These are phyloP conservation scores for Alopecurus myosuroides DNA, from an alignment of 176 grass and related monocot species.

Conservation along the genomic window DNA sequence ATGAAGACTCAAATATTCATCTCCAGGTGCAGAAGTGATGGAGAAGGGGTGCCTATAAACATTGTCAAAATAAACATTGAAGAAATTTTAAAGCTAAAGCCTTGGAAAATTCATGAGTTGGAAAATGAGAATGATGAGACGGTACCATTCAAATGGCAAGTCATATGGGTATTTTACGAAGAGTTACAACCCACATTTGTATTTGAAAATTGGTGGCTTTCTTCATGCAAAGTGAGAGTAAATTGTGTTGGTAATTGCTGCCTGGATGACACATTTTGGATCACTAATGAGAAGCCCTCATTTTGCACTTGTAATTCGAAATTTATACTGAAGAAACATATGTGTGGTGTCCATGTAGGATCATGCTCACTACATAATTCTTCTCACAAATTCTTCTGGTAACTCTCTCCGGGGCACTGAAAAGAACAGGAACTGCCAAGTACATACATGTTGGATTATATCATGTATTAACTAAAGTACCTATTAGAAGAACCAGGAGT, in stretches of 20 bases:
- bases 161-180: constrained; percentile 95
- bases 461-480: too few species aligned
- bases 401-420: constrained; percentile 77
- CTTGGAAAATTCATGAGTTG: not conserved
- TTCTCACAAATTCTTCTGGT: constrained; percentile 65
- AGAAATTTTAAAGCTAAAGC: not conserved
- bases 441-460: too few species aligned
- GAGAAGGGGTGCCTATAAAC: constrained; percentile 88
- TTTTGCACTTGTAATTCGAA: not conserved
- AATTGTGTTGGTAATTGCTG: constrained; percentile 93
- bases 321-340: not conserved
- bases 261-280: constrained; percentile 38
- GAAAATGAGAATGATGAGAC: not conserved
- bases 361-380: constrained; percentile 53
- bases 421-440: constrained; percentile 64
- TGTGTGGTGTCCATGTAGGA: not conserved
- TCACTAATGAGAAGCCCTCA: not conserved
- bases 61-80: too few species aligned
- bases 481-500: too few species aligned
- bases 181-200: constrained; percentile 94
- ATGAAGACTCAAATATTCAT: constrained; percentile 88
- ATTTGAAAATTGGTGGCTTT: constrained; percentile 78
- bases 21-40: too few species aligned
- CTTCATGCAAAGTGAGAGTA: constrained; percentile 82
- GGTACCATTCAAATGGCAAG: constrained; percentile 88